Conservation (phyloP, 441 rosid species). For the Pelargonium cotyledonis region DNA sequence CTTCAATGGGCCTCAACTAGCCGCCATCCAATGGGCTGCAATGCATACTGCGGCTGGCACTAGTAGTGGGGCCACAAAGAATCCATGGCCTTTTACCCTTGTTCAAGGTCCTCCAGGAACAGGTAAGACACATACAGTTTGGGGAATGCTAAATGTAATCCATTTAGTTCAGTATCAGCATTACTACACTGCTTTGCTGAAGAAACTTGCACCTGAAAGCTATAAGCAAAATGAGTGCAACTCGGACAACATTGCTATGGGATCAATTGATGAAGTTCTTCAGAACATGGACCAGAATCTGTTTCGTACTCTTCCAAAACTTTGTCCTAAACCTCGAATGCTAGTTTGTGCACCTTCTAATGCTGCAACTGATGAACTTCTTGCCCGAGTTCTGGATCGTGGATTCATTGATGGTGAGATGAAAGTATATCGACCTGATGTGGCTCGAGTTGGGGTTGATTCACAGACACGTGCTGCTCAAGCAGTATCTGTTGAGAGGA, state of each 20-base stretch:
- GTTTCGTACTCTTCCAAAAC: slow-evolving; percentile 83
- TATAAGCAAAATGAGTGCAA: slow-evolving; percentile 78
- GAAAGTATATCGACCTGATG: slow-evolving; percentile 97
- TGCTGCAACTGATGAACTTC: slow-evolving; percentile 99
- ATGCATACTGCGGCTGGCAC: slow-evolving; percentile 99
- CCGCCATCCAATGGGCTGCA: slow-evolving; percentile 98
- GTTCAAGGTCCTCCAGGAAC: slow-evolving; percentile 99
- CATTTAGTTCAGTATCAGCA: slow-evolving; percentile 99
- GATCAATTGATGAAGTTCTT: slow-evolving; percentile 98
- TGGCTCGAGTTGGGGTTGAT: slow-evolving; percentile 97
- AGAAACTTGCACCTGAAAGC: slow-evolving; percentile 96
- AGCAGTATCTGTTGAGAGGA: slow-evolving; percentile 97
- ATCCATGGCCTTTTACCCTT: slow-evolving; percentile 99
- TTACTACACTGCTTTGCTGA: slow-evolving; percentile 87
- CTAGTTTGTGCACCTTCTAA: slow-evolving; percentile 98
- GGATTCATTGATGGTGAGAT: slow-evolving; percentile 99
- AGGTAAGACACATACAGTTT: slow-evolving; percentile 98
- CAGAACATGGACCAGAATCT: slow-evolving; percentile 98
- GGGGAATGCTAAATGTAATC: slow-evolving; percentile 99
- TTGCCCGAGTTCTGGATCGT: slow-evolving; percentile 94
- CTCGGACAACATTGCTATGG: slow-evolving; percentile 52
- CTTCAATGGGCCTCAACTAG: slow-evolving; percentile 89
- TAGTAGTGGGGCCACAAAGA: slow-evolving; percentile 68
- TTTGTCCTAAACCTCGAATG: slow-evolving; percentile 97
- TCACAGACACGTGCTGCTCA: slow-evolving; percentile 97